Conservation (phyloP, 768 basidiomycete genomes). For the Psilocybe sp. region DNA sequence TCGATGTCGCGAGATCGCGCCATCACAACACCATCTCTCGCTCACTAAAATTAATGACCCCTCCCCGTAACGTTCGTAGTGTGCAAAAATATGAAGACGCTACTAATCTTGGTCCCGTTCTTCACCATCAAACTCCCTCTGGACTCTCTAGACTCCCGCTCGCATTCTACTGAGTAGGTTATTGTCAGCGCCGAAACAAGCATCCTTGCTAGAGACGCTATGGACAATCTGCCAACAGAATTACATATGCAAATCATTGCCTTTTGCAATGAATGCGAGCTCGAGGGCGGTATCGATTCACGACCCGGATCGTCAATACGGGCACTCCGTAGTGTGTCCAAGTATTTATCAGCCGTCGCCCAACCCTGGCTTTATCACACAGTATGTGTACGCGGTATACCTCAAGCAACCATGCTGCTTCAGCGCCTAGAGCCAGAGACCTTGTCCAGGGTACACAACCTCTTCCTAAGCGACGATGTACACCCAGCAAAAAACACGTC, state of each 20-base stretch:
- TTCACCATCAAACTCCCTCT: neutral
- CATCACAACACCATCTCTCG: slow-evolving; percentile 22
- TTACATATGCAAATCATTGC: slow-evolving; percentile 37
- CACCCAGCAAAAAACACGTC: slow-evolving; percentile 4
- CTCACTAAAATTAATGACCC: neutral
- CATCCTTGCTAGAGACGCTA: slow-evolving; percentile 4
- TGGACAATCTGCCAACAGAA: slow-evolving; percentile 41
- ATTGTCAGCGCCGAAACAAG: neutral
- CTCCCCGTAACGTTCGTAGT: neutral
- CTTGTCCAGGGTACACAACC: slow-evolving; percentile 36
- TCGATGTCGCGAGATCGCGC: slow-evolving; percentile 27
- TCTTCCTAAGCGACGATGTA: slow-evolving; percentile 39
- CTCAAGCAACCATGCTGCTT: slow-evolving; percentile 25
- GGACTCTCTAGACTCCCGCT: neutral
- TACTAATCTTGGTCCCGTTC: no score
- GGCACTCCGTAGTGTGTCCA: slow-evolving; percentile 36
- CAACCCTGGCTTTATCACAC: slow-evolving; percentile 38
- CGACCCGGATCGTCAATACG: slow-evolving; percentile 27
- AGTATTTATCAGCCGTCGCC: slow-evolving; percentile 35
- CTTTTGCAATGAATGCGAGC: slow-evolving; percentile 19
- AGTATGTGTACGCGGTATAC: slow-evolving; percentile 28
- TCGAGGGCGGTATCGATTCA: slow-evolving; percentile 36
- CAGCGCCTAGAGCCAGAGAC: slow-evolving; percentile 32
- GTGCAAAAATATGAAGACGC: neutral
- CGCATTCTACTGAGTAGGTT: neutral